Evolutionary conservation across 495 filamentous ascomycete species (phyloP).

Genomic region (Trichoderma erinaceum): DNA sequence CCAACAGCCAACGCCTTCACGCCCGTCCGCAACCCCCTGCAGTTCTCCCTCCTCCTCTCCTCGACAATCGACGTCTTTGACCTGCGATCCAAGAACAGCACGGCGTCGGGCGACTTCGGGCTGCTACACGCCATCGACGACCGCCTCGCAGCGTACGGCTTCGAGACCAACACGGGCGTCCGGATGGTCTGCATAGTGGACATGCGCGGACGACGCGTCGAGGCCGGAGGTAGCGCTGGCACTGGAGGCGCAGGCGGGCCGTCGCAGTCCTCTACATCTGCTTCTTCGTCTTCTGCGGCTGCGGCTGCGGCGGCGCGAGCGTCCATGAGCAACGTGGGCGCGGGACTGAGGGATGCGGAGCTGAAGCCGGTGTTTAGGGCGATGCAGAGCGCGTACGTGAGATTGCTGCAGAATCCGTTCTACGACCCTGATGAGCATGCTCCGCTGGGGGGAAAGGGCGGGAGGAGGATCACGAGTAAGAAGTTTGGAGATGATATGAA

Average conservation of each 20-base stretch:
- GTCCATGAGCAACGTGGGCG: constrained; percentile 36
- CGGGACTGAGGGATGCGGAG: constrained; percentile 64
- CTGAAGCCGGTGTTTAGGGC: constrained; percentile 81
- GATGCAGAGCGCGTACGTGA: constrained; percentile 84
- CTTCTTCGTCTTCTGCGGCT: constrained; percentile 10
- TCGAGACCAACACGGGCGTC: constrained; percentile 93
- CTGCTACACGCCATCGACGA: constrained; percentile 91
- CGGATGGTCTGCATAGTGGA: constrained; percentile 86
- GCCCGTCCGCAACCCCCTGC: constrained; percentile 56
- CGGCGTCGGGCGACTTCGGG: constrained; percentile 75
- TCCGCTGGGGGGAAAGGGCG: constrained; percentile 44
- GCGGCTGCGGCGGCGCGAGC: constrained; percentile 24
- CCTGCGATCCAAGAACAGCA: constrained; percentile 59
- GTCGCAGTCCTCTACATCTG: not conserved
- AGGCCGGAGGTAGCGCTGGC: constrained; percentile 23
- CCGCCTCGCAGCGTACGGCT: constrained; percentile 84
- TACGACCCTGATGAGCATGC: constrained; percentile 83
- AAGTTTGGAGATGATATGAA: constrained; percentile 78
- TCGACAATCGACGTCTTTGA: constrained; percentile 92
- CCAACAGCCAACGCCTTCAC: constrained; percentile 34
- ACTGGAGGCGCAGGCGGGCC: constrained; percentile 11
- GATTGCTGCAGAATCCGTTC: constrained; percentile 88
- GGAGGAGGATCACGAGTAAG: constrained; percentile 68
- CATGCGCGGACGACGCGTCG: constrained; percentile 55
- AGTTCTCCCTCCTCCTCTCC: constrained; percentile 87